Evolutionary conservation across 2,329 filamentous ascomycete genomes (phyloP), one percentile per base, ranked within the genome.

Genomic region (Xylariales sp.): DNA sequence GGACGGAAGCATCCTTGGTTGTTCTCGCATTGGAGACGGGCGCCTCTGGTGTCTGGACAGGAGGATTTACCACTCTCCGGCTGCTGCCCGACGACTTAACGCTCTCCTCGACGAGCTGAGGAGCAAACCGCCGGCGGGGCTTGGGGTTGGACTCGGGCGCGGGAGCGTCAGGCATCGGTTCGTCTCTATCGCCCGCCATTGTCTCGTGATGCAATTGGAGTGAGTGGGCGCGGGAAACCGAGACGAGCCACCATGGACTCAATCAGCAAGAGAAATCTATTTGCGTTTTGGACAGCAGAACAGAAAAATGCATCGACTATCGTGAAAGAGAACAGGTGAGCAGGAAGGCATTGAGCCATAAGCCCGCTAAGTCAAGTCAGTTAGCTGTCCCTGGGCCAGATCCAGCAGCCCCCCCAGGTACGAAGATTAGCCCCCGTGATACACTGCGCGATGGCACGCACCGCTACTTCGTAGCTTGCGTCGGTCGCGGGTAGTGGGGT

Each of bases 21-120:
- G 47, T 38, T 25, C 28, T 30, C 13, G 13, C 17, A n/a, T 11
- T 24, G 6, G 32, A 21, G n/a, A 17, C 17, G 16, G 12, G 5
- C 5, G 11, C 21, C 6, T 23, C n/a, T 19, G 17, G 37, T 11
- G n/a, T 14, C 23, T 17, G n/a, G 15, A n/a, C 6, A 25, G 23
- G 23, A n/a, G 27, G 24, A 24, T 16, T 16, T 21, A 16, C 18
- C 19, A 21, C 36, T 25, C 27, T 24, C 24, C 33, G 30, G 5
- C 27, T 20, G 31, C 13, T 24, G 18, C 19, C 33, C 19, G 55
- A 57, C 14, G 51, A 52, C 39, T 50, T 58, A 21, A 47, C 47
- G 24, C 54, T 55, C 37, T 57, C 53, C 37, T 60, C 57, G 25
- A 60, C 49, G n/a, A 60, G 52, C 40, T 60, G 57, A 29, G 57